Evolutionary conservation across 768 basidiomycete species (phyloP).

Genomic region (Boletus rubescentipes): DNA sequence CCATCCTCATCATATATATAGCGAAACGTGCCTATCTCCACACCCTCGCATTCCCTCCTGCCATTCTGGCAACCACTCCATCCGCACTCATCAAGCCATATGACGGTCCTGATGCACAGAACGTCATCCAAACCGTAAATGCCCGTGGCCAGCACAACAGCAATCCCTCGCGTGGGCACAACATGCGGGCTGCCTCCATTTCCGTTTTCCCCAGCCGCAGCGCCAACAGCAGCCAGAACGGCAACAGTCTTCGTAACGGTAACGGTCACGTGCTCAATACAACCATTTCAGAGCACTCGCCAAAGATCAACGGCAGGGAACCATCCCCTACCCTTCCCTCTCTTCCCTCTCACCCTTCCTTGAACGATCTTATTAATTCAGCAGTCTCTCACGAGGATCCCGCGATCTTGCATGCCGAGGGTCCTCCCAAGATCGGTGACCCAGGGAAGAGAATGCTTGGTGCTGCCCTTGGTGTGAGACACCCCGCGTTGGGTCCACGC

Average conservation of each 20-base stretch:
- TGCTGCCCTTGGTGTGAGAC: slow-evolving; percentile 79
- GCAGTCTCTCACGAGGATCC: slow-evolving; percentile 61
- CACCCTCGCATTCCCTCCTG: slow-evolving; percentile 79
- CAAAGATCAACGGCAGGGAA: slow-evolving; percentile 52
- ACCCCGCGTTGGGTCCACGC: slow-evolving; percentile 69
- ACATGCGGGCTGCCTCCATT: slow-evolving; percentile 64
- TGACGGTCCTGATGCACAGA: slow-evolving; percentile 90
- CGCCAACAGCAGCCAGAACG: slow-evolving; percentile 37
- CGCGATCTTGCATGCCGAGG: slow-evolving; percentile 53
- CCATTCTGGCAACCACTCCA: slow-evolving; percentile 55
- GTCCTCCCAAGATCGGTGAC: slow-evolving; percentile 84
- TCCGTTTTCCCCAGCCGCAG: slow-evolving; percentile 61
- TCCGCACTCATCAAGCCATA: slow-evolving; percentile 81
- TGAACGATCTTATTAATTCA: slow-evolving; percentile 82
- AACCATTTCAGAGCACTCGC: slow-evolving; percentile 52
- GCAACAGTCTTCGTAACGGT: slow-evolving; percentile 29
- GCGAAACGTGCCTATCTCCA: slow-evolving; percentile 64
- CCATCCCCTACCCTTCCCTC: slow-evolving; percentile 81
- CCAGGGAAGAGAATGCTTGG: slow-evolving; percentile 90
- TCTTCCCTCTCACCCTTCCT: slow-evolving; percentile 78
- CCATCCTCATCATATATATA: slow-evolving; percentile 8
- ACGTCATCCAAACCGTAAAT: slow-evolving; percentile 81
- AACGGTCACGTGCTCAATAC: slow-evolving; percentile 38
- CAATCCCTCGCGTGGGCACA: slow-evolving; percentile 69
- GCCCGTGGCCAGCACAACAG: slow-evolving; percentile 61